Conservation (phyloP, 805 yeast species). For the Candida montana region DNA sequence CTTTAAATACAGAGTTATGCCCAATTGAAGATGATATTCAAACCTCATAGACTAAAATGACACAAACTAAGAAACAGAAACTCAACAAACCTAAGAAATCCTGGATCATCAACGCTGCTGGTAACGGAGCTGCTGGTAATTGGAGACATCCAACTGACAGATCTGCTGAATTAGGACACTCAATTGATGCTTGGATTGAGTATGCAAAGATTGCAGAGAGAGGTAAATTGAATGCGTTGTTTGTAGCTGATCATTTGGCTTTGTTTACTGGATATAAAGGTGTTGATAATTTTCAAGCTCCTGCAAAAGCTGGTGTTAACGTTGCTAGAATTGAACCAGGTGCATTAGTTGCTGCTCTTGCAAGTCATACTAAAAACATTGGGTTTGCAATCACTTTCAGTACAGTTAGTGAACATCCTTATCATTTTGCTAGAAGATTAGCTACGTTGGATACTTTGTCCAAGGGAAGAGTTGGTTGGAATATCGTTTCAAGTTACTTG, state of each 20-base stretch:
- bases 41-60: no score
- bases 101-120: slow-evolving; percentile 6
- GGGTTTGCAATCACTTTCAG: slow-evolving; percentile 35
- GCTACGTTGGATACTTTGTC: slow-evolving; percentile 37
- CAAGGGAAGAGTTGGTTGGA: slow-evolving; percentile 32
- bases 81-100: slow-evolving; percentile 3
- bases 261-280: slow-evolving; percentile 35
- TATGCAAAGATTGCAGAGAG: slow-evolving; percentile 30
- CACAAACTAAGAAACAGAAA: slow-evolving; percentile 2
- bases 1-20: no score
- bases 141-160: slow-evolving; percentile 8
- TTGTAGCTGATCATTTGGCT: slow-evolving; percentile 35
- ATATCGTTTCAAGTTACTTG: slow-evolving; percentile 35
- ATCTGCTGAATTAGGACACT: slow-evolving; percentile 5
- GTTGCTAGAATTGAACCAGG: slow-evolving; percentile 13
- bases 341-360: slow-evolving; percentile 37
- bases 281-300: slow-evolving; percentile 18
- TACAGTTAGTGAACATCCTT: slow-evolving; percentile 37
- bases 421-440: slow-evolving; percentile 33
- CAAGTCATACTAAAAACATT: slow-evolving; percentile 33
- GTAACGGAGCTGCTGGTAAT: slow-evolving; percentile 4
- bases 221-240: slow-evolving; percentile 32
- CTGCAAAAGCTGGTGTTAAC: slow-evolving; percentile 20
- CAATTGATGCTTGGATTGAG: slow-evolving; percentile 22
- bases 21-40: no score